Evolutionary conservation across 805 yeast species (phyloP).

Genomic region (Pichia paraexigua): DNA sequence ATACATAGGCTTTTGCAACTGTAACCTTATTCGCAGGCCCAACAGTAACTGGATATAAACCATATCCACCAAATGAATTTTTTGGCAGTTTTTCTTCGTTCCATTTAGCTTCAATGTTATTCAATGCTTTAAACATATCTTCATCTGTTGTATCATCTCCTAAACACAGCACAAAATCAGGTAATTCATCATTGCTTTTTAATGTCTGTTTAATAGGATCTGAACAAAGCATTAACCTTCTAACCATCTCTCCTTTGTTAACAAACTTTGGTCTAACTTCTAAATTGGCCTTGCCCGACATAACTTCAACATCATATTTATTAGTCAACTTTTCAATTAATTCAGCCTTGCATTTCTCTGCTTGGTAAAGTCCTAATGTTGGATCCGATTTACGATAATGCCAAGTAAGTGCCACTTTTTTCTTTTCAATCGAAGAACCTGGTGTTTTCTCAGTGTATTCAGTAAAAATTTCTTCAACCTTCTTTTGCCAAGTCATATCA

Average conservation of each 20-base stretch:
- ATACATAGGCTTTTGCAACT: constrained; percentile 74
- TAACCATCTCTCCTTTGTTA: constrained; percentile 95
- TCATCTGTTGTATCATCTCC: constrained; percentile 98
- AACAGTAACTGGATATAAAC: constrained; percentile 79
- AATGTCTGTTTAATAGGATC: constrained; percentile 38
- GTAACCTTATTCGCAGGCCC: constrained; percentile 89
- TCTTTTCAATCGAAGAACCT: constrained; percentile 78
- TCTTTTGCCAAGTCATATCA: constrained; percentile 94
- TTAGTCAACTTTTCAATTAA: constrained; percentile 44
- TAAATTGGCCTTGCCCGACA: constrained; percentile 94
- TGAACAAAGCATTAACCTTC: constrained; percentile 57
- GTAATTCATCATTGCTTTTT: constrained; percentile 36
- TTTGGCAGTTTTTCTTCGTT: constrained; percentile 32
- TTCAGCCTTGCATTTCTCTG: constrained; percentile 60
- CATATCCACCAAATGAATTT: constrained; percentile 45
- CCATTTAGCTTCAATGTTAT: constrained; percentile 52
- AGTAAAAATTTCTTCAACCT: constrained; percentile 65
- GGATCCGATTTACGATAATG: constrained; percentile 95
- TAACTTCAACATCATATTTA: constrained; percentile 80
- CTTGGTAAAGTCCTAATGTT: constrained; percentile 82
- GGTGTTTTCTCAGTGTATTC: constrained; percentile 83
- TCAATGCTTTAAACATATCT: constrained; percentile 85
- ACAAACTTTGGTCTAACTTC: constrained; percentile 95
- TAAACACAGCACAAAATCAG: constrained; percentile 80
- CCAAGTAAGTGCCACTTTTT: constrained; percentile 95